phyloP scores from a whole-genome alignment of 345 rosid species.

The Firmiana major region DNA sequence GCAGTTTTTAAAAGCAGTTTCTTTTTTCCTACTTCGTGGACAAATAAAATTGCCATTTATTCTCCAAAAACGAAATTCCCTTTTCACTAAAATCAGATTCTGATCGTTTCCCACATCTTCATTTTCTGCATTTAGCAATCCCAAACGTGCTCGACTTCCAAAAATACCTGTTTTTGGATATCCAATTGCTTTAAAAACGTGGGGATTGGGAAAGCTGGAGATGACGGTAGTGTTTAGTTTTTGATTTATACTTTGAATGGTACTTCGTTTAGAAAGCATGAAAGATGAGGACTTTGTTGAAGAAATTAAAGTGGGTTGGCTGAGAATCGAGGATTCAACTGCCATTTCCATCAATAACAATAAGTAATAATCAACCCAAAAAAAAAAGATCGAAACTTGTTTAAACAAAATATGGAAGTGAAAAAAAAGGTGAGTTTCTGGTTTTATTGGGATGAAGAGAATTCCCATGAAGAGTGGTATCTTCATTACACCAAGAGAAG shows the following conservation, averaged over 20 bases:
- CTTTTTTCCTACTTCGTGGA: too few relatives aligned
- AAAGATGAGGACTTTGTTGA: constrained; percentile 7
- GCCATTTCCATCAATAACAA: constrained; percentile 8
- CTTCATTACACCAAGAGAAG: not conserved
- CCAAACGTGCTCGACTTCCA: not conserved
- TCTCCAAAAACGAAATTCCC: too few relatives aligned
- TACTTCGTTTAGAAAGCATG: not conserved
- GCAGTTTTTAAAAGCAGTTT: too few relatives aligned
- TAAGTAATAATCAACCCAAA: not conserved
- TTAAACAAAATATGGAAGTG: not conserved
- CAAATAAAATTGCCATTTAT: too few relatives aligned
- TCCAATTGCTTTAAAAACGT: not conserved
- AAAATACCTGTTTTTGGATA: not conserved
- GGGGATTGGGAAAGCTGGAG: not conserved
- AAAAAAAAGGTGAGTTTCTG: not conserved
- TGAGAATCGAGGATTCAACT: not conserved
- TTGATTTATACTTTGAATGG: constrained; percentile 8
- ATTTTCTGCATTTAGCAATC: not conserved
- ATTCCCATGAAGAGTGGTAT: not conserved
- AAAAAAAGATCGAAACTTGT: not conserved
- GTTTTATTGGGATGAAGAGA: not conserved
- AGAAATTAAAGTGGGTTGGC: constrained; percentile 6
- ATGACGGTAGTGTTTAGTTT: not conserved
- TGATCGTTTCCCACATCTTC: not conserved
- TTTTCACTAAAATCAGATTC: not conserved